phyloP scores from a whole-genome alignment of 1,284 basidiomycete species.

The Lignosus rhinocerotis region DNA sequence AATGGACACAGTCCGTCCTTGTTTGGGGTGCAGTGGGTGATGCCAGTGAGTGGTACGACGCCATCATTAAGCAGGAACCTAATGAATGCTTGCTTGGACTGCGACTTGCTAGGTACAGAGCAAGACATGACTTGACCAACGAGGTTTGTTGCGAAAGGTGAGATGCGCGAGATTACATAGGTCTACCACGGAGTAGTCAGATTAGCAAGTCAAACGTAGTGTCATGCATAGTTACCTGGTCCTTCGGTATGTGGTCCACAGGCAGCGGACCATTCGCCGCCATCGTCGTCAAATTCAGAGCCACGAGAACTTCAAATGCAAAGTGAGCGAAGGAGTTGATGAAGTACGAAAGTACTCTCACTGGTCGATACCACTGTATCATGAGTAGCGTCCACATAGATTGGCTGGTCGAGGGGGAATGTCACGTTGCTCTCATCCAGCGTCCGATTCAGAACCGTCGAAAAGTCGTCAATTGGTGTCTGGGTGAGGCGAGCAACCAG shows the following conservation, averaged over 20 bases:
- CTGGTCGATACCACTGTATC: constrained; percentile 46
- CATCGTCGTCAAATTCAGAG: constrained; percentile 64
- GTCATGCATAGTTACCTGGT: constrained; percentile 39
- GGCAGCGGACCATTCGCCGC: constrained; percentile 56
- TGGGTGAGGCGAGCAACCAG: constrained; percentile 51
- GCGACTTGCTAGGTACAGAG: constrained; percentile 26
- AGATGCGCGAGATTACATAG: constrained; percentile 45
- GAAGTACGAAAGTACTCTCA: constrained; percentile 22
- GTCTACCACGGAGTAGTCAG: constrained; percentile 33
- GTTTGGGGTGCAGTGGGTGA: constrained; percentile 26
- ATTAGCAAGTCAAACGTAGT: not conserved
- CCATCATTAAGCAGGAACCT: constrained; percentile 61
- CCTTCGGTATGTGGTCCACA: constrained; percentile 54
- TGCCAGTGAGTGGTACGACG: constrained; percentile 53
- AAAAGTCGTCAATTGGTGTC: constrained; percentile 49
- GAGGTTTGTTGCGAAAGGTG: constrained; percentile 58
- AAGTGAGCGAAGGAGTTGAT: not conserved
- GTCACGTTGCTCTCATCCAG: constrained; percentile 51
- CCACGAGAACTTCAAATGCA: constrained; percentile 44
- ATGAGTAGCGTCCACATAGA: constrained; percentile 59
- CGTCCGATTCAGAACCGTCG: constrained; percentile 56
- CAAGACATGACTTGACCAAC: constrained; percentile 65
- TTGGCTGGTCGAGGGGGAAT: constrained; percentile 62
- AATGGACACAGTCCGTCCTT: constrained; percentile 28
- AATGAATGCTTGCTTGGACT: constrained; percentile 41